Evolutionary conservation across 1,284 basidiomycete species (phyloP).

Genomic region (Blastosporella zonata): DNA sequence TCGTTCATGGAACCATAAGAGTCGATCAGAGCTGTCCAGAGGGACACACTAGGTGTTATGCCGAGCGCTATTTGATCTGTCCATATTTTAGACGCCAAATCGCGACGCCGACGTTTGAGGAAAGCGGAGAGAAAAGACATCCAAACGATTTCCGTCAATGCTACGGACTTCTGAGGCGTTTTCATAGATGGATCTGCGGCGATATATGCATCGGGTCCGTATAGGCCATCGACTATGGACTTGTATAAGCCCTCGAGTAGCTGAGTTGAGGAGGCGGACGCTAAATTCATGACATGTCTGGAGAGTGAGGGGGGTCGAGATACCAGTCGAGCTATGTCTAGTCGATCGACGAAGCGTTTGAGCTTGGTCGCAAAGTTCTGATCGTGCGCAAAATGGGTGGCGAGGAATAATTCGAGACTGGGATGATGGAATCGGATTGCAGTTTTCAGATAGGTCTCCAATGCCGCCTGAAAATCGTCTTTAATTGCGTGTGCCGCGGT

Average conservation of each 20-base stretch:
- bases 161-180: slow-evolving; percentile 38
- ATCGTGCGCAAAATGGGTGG: slow-evolving; percentile 31
- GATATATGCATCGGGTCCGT: slow-evolving; percentile 37
- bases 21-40: slow-evolving; percentile 67
- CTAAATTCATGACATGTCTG: slow-evolving; percentile 46
- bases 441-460: slow-evolving; percentile 40
- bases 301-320: slow-evolving; percentile 46
- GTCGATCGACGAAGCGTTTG: slow-evolving; percentile 40
- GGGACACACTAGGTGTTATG: slow-evolving; percentile 44
- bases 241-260: slow-evolving; percentile 46
- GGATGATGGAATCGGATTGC: slow-evolving; percentile 34
- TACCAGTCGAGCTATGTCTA: slow-evolving; percentile 51
- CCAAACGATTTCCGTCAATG: slow-evolving; percentile 58
- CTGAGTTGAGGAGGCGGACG: slow-evolving; percentile 28
- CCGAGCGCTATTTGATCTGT: slow-evolving; percentile 53
- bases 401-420: slow-evolving; percentile 35
- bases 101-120: slow-evolving; percentile 46
- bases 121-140: slow-evolving; percentile 60
- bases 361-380: slow-evolving; percentile 36
- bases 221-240: slow-evolving; percentile 47
- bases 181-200: slow-evolving; percentile 36
- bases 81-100: slow-evolving; percentile 62
- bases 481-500: slow-evolving; percentile 58
- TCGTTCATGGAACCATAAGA: slow-evolving; percentile 50
- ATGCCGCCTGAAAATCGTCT: slow-evolving; percentile 50